Conservation (phyloP, 805 yeast species). For the Myxozyma neotropica region DNA sequence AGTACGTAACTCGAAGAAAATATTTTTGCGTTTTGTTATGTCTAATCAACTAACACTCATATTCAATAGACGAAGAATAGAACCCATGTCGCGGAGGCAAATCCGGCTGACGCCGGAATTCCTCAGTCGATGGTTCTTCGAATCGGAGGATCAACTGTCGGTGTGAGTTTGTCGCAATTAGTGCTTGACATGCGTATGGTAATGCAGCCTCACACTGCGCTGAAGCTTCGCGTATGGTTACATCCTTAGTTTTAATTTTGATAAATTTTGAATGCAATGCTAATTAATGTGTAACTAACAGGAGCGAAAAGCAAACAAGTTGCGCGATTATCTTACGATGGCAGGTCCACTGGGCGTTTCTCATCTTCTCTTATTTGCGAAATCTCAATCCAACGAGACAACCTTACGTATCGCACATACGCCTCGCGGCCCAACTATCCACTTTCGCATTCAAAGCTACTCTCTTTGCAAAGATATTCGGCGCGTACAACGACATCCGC, state of each 20-base stretch:
- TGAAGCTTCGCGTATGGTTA: constrained; percentile 56
- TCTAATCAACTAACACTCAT: neutral
- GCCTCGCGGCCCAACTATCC: constrained; percentile 93
- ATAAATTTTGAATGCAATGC: too few species aligned
- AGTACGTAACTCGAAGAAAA: constrained; percentile 42
- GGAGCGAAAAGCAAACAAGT: constrained; percentile 83
- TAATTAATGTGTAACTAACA: too few species aligned
- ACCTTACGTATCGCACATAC: constrained; percentile 81
- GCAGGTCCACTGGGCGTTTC: constrained; percentile 95
- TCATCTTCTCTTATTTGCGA: constrained; percentile 84
- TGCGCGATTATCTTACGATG: constrained; percentile 96
- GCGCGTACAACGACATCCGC: constrained; percentile 71
- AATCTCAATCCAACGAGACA: constrained; percentile 73
- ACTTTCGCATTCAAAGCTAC: constrained; percentile 75
- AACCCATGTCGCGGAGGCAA: constrained; percentile 71
- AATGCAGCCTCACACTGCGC: constrained; percentile 97
- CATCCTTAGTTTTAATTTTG: neutral
- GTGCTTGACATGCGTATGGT: constrained; percentile 84
- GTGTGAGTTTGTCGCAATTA: constrained; percentile 79
- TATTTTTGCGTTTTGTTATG: neutral
- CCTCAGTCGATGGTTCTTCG: constrained; percentile 95
- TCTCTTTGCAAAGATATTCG: constrained; percentile 81
- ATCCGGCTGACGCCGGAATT: constrained; percentile 65
- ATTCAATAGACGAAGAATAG: constrained; percentile 64
- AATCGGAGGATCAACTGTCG: constrained; percentile 72